Conservation (phyloP, 352 stramenopile species). For the Vaucheria bursata region DNA sequence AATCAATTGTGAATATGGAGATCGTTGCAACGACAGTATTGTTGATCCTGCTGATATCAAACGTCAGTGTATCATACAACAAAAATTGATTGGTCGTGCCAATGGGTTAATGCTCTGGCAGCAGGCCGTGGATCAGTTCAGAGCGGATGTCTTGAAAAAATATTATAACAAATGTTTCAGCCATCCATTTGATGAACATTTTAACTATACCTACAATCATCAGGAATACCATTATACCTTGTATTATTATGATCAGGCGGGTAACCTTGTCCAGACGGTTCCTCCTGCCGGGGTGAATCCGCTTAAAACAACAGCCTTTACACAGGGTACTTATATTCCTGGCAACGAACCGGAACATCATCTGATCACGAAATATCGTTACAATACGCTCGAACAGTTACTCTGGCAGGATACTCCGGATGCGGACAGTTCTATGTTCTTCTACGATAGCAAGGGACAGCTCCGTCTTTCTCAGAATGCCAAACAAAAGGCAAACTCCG, state of each 20-base stretch:
- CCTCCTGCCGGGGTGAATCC: not conserved
- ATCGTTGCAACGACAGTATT: too few species aligned
- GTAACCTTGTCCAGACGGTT: not conserved
- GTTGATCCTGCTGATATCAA: too few species aligned
- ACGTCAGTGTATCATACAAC: too few species aligned
- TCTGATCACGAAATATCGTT: not conserved
- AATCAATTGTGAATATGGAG: too few species aligned
- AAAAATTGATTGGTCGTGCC: too few species aligned
- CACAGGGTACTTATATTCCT: too few species aligned
- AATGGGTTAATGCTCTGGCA: too few species aligned
- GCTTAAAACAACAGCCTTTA: not conserved
- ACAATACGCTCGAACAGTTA: not conserved
- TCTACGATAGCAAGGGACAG: not conserved
- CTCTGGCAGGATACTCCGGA: not conserved
- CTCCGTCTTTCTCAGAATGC: not conserved
- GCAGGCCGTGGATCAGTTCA: too few species aligned
- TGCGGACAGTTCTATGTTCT: not conserved
- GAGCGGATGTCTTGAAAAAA: too few species aligned
- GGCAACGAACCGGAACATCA: not conserved
- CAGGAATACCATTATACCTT: not conserved
- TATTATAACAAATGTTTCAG: too few species aligned
- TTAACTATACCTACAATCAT: not conserved
- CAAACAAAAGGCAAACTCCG: too few species aligned
- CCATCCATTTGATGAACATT: too few species aligned
- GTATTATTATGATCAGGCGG: slow-evolving; percentile 3